A percentile compares a stretch with the other conserved stretches of the same genome.
These are phyloP conservation scores for Daucus carota DNA, from an alignment of 129 eudicot species.

Conservation along the genomic window DNA sequence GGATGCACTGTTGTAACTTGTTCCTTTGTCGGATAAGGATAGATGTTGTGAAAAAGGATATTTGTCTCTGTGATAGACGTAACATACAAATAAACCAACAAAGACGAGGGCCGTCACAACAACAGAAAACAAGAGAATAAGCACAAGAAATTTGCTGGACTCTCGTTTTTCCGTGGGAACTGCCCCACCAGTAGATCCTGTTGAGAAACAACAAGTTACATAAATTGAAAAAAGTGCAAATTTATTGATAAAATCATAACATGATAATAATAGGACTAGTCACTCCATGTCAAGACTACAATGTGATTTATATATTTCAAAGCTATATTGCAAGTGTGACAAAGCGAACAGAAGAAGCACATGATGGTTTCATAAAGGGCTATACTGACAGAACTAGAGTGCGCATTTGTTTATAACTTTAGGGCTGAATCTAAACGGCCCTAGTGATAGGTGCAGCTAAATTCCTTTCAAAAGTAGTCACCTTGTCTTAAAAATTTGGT, in stretches of 20 bases:
- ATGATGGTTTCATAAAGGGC: no score
- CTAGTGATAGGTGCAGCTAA: no score
- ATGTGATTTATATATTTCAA: no score
- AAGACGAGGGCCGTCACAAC: conserved; percentile 42
- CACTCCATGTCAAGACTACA: not conserved
- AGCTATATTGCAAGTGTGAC: not conserved
- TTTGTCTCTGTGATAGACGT: conserved; percentile 36
- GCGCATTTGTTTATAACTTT: no score
- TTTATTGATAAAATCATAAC: not conserved
- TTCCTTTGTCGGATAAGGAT: conserved; percentile 51
- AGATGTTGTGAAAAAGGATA: conserved; percentile 30
- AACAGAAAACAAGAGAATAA: conserved; percentile 48
- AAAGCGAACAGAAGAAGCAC: not conserved
- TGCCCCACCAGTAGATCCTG: conserved; percentile 38
- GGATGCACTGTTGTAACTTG: conserved; percentile 63
- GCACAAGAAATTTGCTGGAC: conserved; percentile 44
- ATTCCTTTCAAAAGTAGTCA: no score
- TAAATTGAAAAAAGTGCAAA: not conserved
- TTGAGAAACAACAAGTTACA: conserved; percentile 16
- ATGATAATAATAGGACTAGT: not conserved
- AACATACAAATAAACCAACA: conserved; percentile 41
- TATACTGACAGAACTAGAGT: no score
- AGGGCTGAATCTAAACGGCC: no score
- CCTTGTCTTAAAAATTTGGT: no score
- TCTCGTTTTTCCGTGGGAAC: conserved; percentile 39